Base-by-base conservation (phyloP, 2,329 filamentous ascomycete species). In the Fusarium sp. region DNA sequence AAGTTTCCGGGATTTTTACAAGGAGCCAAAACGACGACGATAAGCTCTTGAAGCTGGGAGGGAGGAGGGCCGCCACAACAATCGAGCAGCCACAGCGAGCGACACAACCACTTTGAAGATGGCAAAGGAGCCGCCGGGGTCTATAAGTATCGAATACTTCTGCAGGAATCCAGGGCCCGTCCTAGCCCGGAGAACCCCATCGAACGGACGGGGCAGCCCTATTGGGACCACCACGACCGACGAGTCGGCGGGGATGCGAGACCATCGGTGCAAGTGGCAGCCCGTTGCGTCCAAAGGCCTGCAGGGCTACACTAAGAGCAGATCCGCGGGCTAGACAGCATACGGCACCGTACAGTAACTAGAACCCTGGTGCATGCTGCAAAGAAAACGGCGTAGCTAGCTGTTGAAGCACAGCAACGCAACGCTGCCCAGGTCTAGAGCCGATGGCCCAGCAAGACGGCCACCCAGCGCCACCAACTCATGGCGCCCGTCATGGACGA, bases 91-190 rank as follows among this genome's bases (percentile, higher is more conserved):
- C 76, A 77, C 76, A 69, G 27, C 27, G 27, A 52, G 66, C 66
- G 64, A 60, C 66, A 58, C 66, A 58, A 65, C 45, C 57, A 62
- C 59, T 56, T 61, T 69, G 68, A 31, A 52, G 67, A 78, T 58
- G 74, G 68, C 63, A 56, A 78, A 75, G 64, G 59, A 52, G 57
- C 68, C 45, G 45, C 73, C 69, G 65, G 76, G 72, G 65, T 63
- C 68, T 71, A 76, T 76, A 74, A 69, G 77, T 77, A 78, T 71
- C 65, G 45, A 70, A 74, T 76, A 76, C 77, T 66, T 77, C 39
- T 67, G 60, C 65, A 73, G 62, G 62, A 61, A 74, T 66, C 54
- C 63, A 72, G 67, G 61, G 65, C 54, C 39, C 65, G 50, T 67
- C 18, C 67, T 64, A 37, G 56, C 45, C 68, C 65, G 63, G 71